These are phyloP conservation scores for Rhodotorula graminis DNA, from an alignment of 768 basidiomycete species.

Conservation along the genomic window DNA sequence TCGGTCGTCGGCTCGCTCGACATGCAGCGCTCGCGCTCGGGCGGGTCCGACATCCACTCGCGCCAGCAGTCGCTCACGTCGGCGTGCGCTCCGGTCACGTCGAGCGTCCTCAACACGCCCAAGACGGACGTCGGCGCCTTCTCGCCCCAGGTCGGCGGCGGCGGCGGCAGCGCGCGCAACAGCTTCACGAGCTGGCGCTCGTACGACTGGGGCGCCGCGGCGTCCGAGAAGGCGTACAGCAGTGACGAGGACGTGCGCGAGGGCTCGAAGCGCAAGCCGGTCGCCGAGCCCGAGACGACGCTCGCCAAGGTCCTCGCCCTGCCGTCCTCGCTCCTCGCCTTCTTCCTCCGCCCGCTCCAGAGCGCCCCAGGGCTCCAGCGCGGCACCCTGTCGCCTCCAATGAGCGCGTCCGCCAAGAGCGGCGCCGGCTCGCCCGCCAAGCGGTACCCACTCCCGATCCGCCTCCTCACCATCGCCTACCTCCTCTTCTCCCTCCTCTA, in stretches of 20 bases:
- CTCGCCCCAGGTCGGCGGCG: slow-evolving; percentile 2
- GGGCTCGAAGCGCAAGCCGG: slow-evolving; percentile 3
- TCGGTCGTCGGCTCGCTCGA: slow-evolving; percentile 7
- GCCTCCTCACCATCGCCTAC: slow-evolving; percentile 34
- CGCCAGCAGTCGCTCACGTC: slow-evolving; percentile 37
- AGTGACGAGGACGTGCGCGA: slow-evolving; percentile 26
- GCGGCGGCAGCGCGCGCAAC: background rate
- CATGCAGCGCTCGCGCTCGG: slow-evolving; percentile 27
- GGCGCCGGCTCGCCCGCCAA: background rate
- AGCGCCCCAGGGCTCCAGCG: background rate
- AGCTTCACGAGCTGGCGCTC: slow-evolving; percentile 5
- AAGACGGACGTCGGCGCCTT: slow-evolving; percentile 12
- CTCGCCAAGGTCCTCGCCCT: slow-evolving; percentile 9
- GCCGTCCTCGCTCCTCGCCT: slow-evolving; percentile 11
- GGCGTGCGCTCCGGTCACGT: slow-evolving; percentile 37
- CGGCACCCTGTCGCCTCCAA: slow-evolving; percentile 11
- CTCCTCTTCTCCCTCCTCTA: slow-evolving; percentile 38
- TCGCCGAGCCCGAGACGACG: background rate
- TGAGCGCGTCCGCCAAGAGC: slow-evolving; percentile 16
- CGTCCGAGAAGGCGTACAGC: slow-evolving; percentile 2
- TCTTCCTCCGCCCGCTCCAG: slow-evolving; percentile 25
- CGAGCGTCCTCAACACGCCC: slow-evolving; percentile 19
- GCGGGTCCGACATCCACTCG: slow-evolving; percentile 27
- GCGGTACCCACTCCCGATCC: slow-evolving; percentile 30
- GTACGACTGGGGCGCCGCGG: slow-evolving; percentile 28